Evolutionary conservation across 2,329 filamentous ascomycete genomes (phyloP).

Genomic region (Diaporthe sp.): DNA sequence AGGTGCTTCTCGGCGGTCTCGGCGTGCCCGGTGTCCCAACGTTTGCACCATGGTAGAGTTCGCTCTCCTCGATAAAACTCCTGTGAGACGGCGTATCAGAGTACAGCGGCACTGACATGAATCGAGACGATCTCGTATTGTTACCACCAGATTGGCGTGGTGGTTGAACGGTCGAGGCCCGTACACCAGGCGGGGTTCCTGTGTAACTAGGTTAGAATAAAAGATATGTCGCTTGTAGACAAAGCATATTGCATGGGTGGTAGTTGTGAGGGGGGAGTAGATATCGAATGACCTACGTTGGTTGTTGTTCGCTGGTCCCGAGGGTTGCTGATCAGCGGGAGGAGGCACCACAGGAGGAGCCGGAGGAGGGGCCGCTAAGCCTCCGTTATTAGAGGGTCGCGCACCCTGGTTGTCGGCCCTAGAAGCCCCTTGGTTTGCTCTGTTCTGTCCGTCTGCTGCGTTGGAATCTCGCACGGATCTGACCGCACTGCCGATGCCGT

Average conservation of each 20-base stretch:
- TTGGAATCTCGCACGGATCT: constrained; percentile 18
- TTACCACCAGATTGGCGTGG: neutral
- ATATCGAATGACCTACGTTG: neutral
- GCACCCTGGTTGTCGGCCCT: neutral
- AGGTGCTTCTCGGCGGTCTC: neutral
- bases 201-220: neutral
- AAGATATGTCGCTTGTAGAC: neutral
- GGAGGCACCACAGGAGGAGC: neutral
- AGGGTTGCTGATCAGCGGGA: neutral
- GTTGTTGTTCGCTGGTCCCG: neutral
- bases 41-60: constrained; percentile 44
- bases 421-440: neutral
- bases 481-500: neutral
- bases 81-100: constrained; percentile 38
- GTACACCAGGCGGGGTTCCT: constrained; percentile 2
- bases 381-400: neutral
- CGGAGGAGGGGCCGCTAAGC: neutral
- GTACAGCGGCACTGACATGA: constrained; percentile 25
- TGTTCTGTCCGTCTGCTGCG: constrained; percentile 12
- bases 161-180: constrained; percentile 13
- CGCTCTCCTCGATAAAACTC: constrained; percentile 48
- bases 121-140: neutral
- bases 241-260: neutral
- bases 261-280: neutral
- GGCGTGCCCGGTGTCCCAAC: constrained; percentile 42